A percentile compares a stretch with the other conserved stretches of the same genome.
Conservation (phyloP, 177 flowering plant species). For the Tripterygium wilfordii region DNA sequence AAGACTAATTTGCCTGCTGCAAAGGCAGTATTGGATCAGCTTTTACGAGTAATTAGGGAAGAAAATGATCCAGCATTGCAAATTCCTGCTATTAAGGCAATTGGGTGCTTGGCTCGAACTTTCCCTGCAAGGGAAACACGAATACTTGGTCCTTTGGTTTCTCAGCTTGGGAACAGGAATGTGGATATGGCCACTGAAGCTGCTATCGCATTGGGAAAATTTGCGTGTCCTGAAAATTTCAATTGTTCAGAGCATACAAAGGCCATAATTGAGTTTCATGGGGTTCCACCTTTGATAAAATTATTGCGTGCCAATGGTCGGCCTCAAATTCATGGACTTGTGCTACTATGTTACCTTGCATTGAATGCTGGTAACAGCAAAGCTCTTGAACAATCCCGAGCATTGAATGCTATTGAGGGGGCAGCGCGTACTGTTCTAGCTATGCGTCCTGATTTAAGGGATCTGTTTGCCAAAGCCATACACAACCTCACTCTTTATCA, state of each 20-base stretch:
- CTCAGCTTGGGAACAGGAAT: constrained; percentile 31
- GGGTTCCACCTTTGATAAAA: constrained; percentile 48
- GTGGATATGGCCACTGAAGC: constrained; percentile 53
- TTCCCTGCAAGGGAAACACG: constrained; percentile 64
- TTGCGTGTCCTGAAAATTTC: constrained; percentile 52
- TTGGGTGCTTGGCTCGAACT: constrained; percentile 73
- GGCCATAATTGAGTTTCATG: constrained; percentile 60
- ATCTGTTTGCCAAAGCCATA: constrained; percentile 52
- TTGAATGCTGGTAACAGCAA: constrained; percentile 55
- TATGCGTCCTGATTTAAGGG: constrained; percentile 52
- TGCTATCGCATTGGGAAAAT: constrained; percentile 55
- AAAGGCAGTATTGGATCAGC: constrained; percentile 68
- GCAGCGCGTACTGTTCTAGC: constrained; percentile 33
- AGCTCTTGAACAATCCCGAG: constrained; percentile 53
- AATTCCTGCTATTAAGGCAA: constrained; percentile 56
- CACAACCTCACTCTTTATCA: constrained; percentile 60
- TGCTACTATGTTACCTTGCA: constrained; percentile 62
- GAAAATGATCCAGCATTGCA: constrained; percentile 25
- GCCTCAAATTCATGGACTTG: constrained; percentile 39
- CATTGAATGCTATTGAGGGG: constrained; percentile 45
- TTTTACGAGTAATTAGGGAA: constrained; percentile 48
- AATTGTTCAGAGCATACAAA: constrained; percentile 55
- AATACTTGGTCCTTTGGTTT: constrained; percentile 49
- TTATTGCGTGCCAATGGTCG: constrained; percentile 36
- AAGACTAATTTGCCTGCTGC: constrained; percentile 65